A percentile compares a stretch with the other conserved stretches of the same genome.
phyloP scores from a whole-genome alignment of 768 basidiomycete species.

The Mrakia gelida region DNA sequence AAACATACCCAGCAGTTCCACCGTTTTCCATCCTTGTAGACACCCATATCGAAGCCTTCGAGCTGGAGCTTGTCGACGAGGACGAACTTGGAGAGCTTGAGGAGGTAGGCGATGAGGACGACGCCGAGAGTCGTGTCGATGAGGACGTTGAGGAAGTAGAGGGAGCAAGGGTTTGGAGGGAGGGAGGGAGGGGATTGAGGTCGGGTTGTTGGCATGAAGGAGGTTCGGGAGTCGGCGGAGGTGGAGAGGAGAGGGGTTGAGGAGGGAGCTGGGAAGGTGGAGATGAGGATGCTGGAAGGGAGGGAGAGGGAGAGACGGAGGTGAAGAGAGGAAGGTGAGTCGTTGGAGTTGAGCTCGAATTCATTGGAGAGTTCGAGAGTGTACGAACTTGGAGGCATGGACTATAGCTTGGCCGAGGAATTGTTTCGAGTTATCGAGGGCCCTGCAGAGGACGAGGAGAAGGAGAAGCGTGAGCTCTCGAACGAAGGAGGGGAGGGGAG shows the following conservation, averaged over 20 bases:
- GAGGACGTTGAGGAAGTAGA: constrained; percentile 28
- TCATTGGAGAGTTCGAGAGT: neutral
- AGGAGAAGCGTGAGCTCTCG: neutral
- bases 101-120: constrained; percentile 20
- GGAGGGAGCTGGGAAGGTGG: constrained; percentile 22
- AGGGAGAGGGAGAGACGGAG: neutral
- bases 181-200: neutral
- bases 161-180: constrained; percentile 26
- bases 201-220: neutral
- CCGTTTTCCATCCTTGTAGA: constrained; percentile 8
- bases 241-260: neutral
- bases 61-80: constrained; percentile 5
- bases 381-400: constrained; percentile 15
- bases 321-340: neutral
- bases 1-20: constrained; percentile 4
- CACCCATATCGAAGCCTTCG: constrained; percentile 25
- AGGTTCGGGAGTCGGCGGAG: neutral
- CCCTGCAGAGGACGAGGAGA: neutral
- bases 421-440: constrained; percentile 11
- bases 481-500: neutral
- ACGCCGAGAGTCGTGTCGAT: constrained; percentile 29
- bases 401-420: constrained; percentile 31
- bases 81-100: constrained; percentile 12
- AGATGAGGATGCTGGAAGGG: constrained; percentile 23
- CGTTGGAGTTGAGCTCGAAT: neutral